Conservation (phyloP, 257 asterid species). For the Leptodermis oblonga region DNA sequence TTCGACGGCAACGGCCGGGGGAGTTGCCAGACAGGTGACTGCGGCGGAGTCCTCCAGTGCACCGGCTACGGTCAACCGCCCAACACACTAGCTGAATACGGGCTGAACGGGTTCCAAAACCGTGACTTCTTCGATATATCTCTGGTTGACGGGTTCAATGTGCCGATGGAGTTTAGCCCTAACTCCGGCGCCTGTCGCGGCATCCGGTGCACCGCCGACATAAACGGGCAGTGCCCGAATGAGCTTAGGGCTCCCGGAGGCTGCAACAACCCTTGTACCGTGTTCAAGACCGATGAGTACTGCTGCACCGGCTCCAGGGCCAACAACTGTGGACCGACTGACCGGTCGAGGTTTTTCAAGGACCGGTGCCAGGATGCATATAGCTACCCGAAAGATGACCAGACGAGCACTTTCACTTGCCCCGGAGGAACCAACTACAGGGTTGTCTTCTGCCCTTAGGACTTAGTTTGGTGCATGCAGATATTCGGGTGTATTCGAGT, state of each 20-base stretch:
- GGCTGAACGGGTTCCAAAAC: conserved; percentile 34
- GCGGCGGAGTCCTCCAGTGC: conserved; percentile 35
- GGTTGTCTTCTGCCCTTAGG: conserved; percentile 33
- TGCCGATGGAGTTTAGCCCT: conserved; percentile 34
- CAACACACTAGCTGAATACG: conserved; percentile 55
- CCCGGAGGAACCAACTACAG: conserved; percentile 22
- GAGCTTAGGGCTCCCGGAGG: conserved; percentile 55
- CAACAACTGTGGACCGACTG: conserved; percentile 57
- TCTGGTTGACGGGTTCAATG: conserved; percentile 58
- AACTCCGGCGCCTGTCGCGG: conserved; percentile 16
- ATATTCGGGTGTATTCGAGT: too few relatives aligned
- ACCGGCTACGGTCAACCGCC: conserved; percentile 46
- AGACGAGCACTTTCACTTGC: conserved; percentile 23
- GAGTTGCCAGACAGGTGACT: conserved; percentile 33
- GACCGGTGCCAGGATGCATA: conserved; percentile 53
- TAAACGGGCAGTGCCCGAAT: conserved; percentile 53
- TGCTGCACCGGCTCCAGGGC: conserved; percentile 74
- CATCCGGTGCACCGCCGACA: conserved; percentile 48
- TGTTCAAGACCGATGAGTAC: conserved; percentile 46
- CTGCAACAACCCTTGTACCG: conserved; percentile 77
- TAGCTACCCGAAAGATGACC: conserved; percentile 37
- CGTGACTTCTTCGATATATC: conserved; percentile 59
- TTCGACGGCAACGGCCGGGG: conserved; percentile 27
- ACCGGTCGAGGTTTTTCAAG: conserved; percentile 51
- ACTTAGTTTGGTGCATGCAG: too few relatives aligned